Percentiles rank a stretch among this genome's conserved stretches.
phyloP scores from a whole-genome alignment of 768 basidiomycete genomes.

The Auricularia heimuer region DNA sequence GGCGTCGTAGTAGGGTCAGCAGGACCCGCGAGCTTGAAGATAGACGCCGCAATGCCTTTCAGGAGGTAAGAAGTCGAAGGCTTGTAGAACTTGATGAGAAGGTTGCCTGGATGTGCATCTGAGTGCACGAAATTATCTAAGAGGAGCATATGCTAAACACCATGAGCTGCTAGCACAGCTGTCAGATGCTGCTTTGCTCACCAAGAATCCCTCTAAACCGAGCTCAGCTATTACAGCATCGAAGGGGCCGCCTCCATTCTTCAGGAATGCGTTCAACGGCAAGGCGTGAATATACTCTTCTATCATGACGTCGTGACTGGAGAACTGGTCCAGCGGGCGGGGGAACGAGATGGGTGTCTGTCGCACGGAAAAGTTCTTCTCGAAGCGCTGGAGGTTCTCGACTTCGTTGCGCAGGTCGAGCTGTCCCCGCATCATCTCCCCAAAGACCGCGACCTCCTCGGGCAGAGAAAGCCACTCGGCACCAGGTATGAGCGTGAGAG shows the following conservation, averaged over 20 bases:
- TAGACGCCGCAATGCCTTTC: constrained; percentile 43
- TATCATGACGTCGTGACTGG: constrained; percentile 72
- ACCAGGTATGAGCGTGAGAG: constrained; percentile 72
- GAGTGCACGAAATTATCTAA: constrained; percentile 96
- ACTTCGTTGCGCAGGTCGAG: constrained; percentile 87
- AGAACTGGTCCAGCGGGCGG: constrained; percentile 70
- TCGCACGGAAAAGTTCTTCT: constrained; percentile 72
- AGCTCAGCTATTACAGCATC: constrained; percentile 84
- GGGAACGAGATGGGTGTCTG: constrained; percentile 85
- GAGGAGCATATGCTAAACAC: constrained; percentile 83
- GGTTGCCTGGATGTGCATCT: constrained; percentile 88
- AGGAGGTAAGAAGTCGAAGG: constrained; percentile 58
- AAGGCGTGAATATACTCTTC: constrained; percentile 93
- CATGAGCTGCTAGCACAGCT: constrained; percentile 6
- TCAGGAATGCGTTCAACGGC: constrained; percentile 77
- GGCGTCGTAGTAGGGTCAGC: constrained; percentile 16
- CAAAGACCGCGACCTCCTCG: constrained; percentile 92
- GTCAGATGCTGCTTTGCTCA: constrained; percentile 27
- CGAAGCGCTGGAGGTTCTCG: constrained; percentile 75
- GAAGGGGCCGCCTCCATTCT: constrained; percentile 86
- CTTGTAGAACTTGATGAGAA: constrained; percentile 94
- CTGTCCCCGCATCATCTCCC: constrained; percentile 92
- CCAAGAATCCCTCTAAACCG: constrained; percentile 91
- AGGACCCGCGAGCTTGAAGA: constrained; percentile 34
- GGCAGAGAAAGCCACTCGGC: constrained; percentile 96